Evolutionary conservation across 179 eudicot genomes (phyloP).

Genomic region (Beta macrorhiza): DNA sequence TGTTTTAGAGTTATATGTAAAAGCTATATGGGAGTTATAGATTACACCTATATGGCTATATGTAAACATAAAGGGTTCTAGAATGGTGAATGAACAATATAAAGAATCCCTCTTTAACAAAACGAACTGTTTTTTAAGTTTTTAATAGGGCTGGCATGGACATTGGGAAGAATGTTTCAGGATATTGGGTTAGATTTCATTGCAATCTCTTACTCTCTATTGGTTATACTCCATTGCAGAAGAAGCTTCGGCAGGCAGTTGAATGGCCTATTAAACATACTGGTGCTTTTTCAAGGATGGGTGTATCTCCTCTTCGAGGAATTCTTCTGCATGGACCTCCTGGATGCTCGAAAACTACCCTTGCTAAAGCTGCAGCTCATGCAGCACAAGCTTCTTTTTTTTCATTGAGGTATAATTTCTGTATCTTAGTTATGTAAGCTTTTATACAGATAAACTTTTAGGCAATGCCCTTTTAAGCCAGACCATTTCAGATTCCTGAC

Average conservation of each 20-base stretch:
- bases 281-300: slow-evolving; percentile 69
- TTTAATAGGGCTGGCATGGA: background rate
- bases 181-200: slow-evolving; percentile 14
- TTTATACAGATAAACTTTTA: background rate
- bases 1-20: background rate
- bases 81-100: background rate
- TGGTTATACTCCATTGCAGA: slow-evolving; percentile 43
- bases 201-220: slow-evolving; percentile 12
- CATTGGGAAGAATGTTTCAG: slow-evolving; percentile 6
- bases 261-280: slow-evolving; percentile 96
- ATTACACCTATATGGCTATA: background rate
- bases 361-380: slow-evolving; percentile 95
- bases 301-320: slow-evolving; percentile 75
- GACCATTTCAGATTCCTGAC: slow-evolving; percentile 2
- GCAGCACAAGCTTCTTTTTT: slow-evolving; percentile 95
- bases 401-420: slow-evolving; percentile 65
- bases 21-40: background rate
- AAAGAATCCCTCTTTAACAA: background rate
- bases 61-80: background rate
- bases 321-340: slow-evolving; percentile 98
- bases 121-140: background rate
- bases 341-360: slow-evolving; percentile 97
- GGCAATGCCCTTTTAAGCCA: background rate
- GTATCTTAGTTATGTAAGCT: slow-evolving; percentile 1
- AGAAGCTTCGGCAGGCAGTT: slow-evolving; percentile 95